Evolutionary conservation across 1,284 basidiomycete species (phyloP), one percentile per base, ranked within the genome.

Genomic region (Cutaneotrichosporon cutaneum): DNA sequence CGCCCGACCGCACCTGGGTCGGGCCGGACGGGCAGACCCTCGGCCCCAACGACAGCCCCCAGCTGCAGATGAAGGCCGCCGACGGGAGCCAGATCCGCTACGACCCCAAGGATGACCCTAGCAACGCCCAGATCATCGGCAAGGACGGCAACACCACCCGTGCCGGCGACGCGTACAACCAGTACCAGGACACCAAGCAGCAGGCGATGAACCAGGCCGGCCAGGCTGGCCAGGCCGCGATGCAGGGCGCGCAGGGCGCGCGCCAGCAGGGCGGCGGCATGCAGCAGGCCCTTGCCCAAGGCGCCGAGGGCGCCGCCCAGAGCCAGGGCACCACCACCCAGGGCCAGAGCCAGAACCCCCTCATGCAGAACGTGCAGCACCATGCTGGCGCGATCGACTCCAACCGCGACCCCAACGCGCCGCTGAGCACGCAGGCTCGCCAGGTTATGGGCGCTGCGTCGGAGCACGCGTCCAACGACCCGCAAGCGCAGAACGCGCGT

Each of bases 361-460:
- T 14, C 79, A 81, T 45, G 56, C 76, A 83, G 68, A 69, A 70
- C 58, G 69, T 75, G 58, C 69, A 75, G 68, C 81, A 84, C 50
- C 82, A 86, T 65, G 86, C 86, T 4, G 72, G 77, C 14, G 82
- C 83, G 56, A 75, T 81, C 55, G 75, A 72, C 55, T 75, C 76
- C 7, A 69, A 77, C 18, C 76, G 74, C 39, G 80, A 82, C 62
- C 82, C 81, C 47, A 78, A 82, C 64, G 77, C 77, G 30, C 68
- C 74, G 18, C 45, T 35, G 68, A 61, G 62, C 66, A 68, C 63
- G 68, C 80, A 66, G 73, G 75, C 61, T 68, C 80, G 72, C 11
- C 72, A 73, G 70, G 52, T 74, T 54, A 56, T 55, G 21, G 66
- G 62, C 24, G 72, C 80, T 27, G 82, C 79, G 1, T 59, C 71